Evolutionary conservation across 306 rosid genomes (phyloP), one percentile per base, ranked within the genome.

Genomic region (Citrullus amarus): DNA sequence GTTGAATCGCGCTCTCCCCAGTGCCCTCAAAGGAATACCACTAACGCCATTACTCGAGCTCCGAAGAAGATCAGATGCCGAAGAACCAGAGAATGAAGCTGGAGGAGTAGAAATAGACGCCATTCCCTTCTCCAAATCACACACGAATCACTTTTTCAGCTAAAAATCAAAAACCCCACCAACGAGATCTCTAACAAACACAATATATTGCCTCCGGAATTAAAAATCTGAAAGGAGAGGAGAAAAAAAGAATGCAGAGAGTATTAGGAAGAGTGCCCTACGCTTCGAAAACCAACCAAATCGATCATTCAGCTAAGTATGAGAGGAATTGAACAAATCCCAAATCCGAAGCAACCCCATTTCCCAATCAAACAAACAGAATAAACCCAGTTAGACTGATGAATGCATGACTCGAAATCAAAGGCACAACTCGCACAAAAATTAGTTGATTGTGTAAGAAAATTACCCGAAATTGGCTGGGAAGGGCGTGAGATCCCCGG

Each of bases 1-100:
- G 79, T 85, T 80, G 76, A 93, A 76, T 67, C 86, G 79, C 15
- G 82, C 79, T 81, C 86, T 91, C 48, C 90, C 97, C 11, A 95
- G 84, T 11, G 86, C 80, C 83, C 84, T 90, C 78, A 96, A 79
- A 76, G 99, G 92, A 25, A 92, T 81, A 5, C 96, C 97, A 76
- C 44, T 82, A 71, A 90, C 83, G 9, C 94, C 90, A 46, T 83
- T 88, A 41, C 93, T 85, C 7, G 93, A 90, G 82, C 94, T 92
- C 85, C 98, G 83, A n/a, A 92, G 82, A 85, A 87, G 85, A 86
- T 96, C 98, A 66, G 97, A 92, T 67, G 96, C 99, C 41, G 92
- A 77, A 67, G 85, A 78, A 75, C 90, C 92, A 6, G 82, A 56
- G 43, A 90, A 75, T 18, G 92, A 90, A 50, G 80, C 83, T n/a